Evolutionary conservation across 2,329 filamentous ascomycete species (phyloP).

Genomic region (Sphaerulina vaccinii): DNA sequence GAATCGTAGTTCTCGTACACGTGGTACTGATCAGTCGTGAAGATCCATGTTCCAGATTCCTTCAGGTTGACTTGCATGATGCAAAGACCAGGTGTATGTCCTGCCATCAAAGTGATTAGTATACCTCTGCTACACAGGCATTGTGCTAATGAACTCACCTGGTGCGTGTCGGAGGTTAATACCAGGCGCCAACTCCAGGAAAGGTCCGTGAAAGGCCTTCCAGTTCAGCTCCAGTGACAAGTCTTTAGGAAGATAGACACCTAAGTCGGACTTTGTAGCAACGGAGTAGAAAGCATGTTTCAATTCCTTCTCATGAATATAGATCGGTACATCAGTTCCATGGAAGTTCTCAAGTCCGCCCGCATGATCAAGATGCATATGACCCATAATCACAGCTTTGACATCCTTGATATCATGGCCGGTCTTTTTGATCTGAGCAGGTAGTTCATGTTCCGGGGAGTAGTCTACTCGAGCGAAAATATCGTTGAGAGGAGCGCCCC

Average conservation of each 20-base stretch:
- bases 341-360: constrained; percentile 39
- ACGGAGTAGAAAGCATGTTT: constrained; percentile 42
- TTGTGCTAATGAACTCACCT: constrained; percentile 18
- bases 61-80: constrained; percentile 41
- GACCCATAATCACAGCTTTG: constrained; percentile 40
- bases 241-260: constrained; percentile 38
- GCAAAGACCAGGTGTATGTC: constrained; percentile 38
- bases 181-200: constrained; percentile 38
- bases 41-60: constrained; percentile 37
- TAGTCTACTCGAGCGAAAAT: constrained; percentile 37
- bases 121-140: background rate
- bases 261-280: constrained; percentile 38
- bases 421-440: constrained; percentile 28
- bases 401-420: constrained; percentile 40
- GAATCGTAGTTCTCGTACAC: constrained; percentile 39
- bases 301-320: constrained; percentile 40
- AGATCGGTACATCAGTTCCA: constrained; percentile 38
- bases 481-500: constrained; percentile 35
- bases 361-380: constrained; percentile 38
- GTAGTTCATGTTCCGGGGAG: constrained; percentile 22
- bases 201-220: constrained; percentile 37
- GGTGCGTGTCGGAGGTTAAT: constrained; percentile 39
- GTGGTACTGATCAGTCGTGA: constrained; percentile 42
- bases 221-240: constrained; percentile 41
- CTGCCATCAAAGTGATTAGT: background rate